Evolutionary conservation across 176 grass and related monocot genomes (phyloP).

Genomic region (Melocanna baccifera): DNA sequence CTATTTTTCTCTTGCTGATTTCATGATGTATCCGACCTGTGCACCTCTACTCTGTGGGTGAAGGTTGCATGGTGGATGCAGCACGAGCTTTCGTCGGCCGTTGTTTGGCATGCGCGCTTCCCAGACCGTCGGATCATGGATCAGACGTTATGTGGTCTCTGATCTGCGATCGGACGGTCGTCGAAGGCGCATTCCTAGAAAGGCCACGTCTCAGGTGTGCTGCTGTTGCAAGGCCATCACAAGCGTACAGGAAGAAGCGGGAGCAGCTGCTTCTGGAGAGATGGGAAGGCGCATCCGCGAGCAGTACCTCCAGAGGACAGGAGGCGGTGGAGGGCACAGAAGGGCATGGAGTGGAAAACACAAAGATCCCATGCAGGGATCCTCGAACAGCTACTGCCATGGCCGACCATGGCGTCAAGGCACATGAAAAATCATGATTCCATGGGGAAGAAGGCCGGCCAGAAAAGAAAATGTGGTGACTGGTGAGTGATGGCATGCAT

Average conservation of each 20-base stretch:
- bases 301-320: neutral
- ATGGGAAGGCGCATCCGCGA: neutral
- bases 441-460: neutral
- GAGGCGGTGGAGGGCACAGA: neutral
- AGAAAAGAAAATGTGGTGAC: neutral
- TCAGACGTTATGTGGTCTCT: neutral
- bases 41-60: neutral
- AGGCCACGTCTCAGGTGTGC: neutral
- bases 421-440: neutral
- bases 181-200: neutral
- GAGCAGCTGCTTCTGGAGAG: neutral
- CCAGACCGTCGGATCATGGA: neutral
- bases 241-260: neutral
- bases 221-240: neutral
- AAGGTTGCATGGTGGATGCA: neutral
- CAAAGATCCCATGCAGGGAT: slow-evolving; percentile 12
- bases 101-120: neutral
- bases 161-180: neutral
- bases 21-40: neutral
- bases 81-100: neutral
- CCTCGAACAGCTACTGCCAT: neutral
- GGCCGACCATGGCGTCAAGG: neutral
- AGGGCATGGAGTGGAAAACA: neutral
- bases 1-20: neutral
- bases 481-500: neutral